Base-by-base conservation (phyloP, 768 basidiomycete species). In the Tubosaeta sp. region DNA sequence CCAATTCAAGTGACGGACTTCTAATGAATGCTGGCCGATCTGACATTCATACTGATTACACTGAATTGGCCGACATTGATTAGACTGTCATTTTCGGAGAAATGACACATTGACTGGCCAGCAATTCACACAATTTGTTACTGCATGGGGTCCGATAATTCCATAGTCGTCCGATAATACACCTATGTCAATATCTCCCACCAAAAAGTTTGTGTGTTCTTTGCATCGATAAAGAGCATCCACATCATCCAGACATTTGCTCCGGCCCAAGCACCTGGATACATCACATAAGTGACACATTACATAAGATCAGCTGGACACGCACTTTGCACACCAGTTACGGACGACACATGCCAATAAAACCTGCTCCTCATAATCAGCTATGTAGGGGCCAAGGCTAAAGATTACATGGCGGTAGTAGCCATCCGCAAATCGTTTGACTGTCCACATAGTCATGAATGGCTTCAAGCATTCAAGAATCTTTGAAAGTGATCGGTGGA, bases 381-480 rank as follows among this genome's bases (percentile, higher is more conserved):
- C 50, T 12, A 51, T 51, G 13, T 51, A 51, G 1, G 34, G 33
- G 0, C 50, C 26, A 14, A 51, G 43, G 3, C 26, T 16, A 10
- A 11, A 51, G 4, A 51, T 35, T 0, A 22, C 17, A 2, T 16
- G 26, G 0, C 56, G 56, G 46, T 54, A 70, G 46, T 69, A 60
- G 1, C 68, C 62, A 57, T 75, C 73, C 0, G 48, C 54, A 39
- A 39, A 38, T 38, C 17, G 17, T 19, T 6, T 4, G 7, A 38
- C 5, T 38, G 4, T 38, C 16, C 17, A 38, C 16, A 1, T 57
- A 0, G 55, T 56, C 72, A 74, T 73, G 3, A 38, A 49, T 0
- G 61, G 56, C 32, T 50, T 54, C 0, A 74, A 50, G 19, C 10
- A 50, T 56, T 52, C 19, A n/a, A 73, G 56, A 16, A 73, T 69